Evolutionary conservation across 495 filamentous ascomycete genomes (phyloP), one percentile per base, ranked within the genome.

Genomic region (Podospora appendiculata): DNA sequence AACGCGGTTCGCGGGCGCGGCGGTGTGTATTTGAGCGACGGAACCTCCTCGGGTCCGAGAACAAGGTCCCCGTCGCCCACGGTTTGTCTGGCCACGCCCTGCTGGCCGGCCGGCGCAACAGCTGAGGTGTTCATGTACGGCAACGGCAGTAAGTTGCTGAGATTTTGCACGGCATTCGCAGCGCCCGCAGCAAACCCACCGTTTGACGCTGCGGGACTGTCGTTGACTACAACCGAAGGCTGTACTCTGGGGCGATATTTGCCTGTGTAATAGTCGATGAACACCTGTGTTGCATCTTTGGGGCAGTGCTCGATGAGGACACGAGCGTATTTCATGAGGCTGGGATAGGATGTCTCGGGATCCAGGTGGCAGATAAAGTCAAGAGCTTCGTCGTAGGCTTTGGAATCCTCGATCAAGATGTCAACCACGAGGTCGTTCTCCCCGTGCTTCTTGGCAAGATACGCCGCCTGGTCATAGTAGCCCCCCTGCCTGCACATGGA

Each of bases 401-500:
- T 90, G 0, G 89, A 89, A 60, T 98, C 90, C 65, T 98, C 93
- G 41, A 97, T 91, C 48, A 98, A 64, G 40, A 98, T 95, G 64
- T 95, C 89, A 9, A 97, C 85, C 2, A 98, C 93, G 52, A 96
- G 78, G 34, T 95, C 90, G 59, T 93, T 88, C 62, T 98, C 94
- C 6, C 87, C 83, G 62, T 97, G 91, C 62, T 96, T 94, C 50
- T 89, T 88, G 10, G 93, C 92, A 44, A 98, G 78, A 62, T 93
- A 97, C 2, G 93, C 94, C 8, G 93, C 93, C 70, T 98, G 93
- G 55, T 96, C 89, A 62, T 85, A 92, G 65, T 98, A 98, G n/a
- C 94, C 90, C 18, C 90, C 94, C 70, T 98, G 93, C 14, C 94
- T 82, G 59, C 93, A 98, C 93, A 98, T 97, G 5, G 85, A 82